These are phyloP conservation scores for Claviceps citrina DNA, from an alignment of 2,329 filamentous ascomycete genomes.

Conservation along the genomic window DNA sequence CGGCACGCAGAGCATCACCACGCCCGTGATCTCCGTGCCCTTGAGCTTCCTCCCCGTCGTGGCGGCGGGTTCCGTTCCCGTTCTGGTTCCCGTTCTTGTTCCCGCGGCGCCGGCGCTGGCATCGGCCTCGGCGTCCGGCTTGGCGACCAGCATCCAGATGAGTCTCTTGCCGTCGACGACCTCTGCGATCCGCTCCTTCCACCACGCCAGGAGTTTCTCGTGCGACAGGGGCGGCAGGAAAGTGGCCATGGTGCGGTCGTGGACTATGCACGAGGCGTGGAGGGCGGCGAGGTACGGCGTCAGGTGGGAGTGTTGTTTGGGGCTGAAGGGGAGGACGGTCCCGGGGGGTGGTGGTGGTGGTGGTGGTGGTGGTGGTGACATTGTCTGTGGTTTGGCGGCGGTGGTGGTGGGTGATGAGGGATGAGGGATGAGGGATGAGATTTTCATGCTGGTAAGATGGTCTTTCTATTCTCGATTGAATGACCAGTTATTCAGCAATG, in stretches of 20 bases:
- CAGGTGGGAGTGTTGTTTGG: conserved; percentile 32
- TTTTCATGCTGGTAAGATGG: no score
- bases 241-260: conserved; percentile 39
- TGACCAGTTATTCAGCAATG: no score
- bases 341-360: conserved; percentile 17
- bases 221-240: conserved; percentile 45
- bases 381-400: no score
- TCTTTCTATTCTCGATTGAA: no score
- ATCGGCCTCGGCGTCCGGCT: conserved; percentile 15
- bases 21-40: conserved; percentile 35
- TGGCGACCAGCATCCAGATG: conserved; percentile 37
- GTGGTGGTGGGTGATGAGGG: no score
- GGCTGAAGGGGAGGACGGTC: conserved; percentile 27
- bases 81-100: no score
- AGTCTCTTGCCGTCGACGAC: conserved; percentile 28
- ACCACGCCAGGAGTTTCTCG: conserved; percentile 40
- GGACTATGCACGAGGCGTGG: conserved; percentile 42
- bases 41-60: conserved; percentile 22
- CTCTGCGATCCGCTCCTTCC: conserved; percentile 37
- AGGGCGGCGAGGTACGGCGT: conserved; percentile 41
- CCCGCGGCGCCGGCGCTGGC: no score
- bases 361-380: background rate
- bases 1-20: conserved; percentile 38
- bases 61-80: no score
- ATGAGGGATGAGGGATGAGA: no score